Evolutionary conservation across 805 yeast species (phyloP), one percentile per base, ranked within the genome.

Genomic region (Metschnikowia arizonensis): DNA sequence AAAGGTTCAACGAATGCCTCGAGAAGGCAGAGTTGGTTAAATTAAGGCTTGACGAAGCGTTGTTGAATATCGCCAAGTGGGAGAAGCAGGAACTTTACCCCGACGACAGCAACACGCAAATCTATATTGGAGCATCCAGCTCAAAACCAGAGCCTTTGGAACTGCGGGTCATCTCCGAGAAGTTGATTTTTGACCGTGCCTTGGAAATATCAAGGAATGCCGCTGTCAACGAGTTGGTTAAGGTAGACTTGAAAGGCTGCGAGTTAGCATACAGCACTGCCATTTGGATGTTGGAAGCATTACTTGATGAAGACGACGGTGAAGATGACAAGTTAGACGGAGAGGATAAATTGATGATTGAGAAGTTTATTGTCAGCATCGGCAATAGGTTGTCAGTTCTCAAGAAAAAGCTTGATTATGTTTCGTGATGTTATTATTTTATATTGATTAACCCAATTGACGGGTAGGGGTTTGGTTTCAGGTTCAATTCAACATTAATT

Each of bases 221-320:
- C 1, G 98, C 98, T 0, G 83, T 85, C 45, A 82, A 84, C 60
- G 99, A 91, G 65, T 72, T 89, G 56, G 78, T 76, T 33, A 86
- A 86, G 36, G 84, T 80, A 45, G 89, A 84, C 58, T 62, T 86
- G 41, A 69, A 72, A 15, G 85, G 85, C 5, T 90, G 97, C 65
- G 97, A 90, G 64, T 66, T 86, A 47, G 85, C 91, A 7, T 91
- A 91, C 62, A 87, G 95, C 3, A 88, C 96, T 0, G 83, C 97
- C 0, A 79, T 91, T 42, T 91, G 97, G 97, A 88, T 91, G 97
- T 70, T 91, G 58, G 95, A 88, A 60, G 88, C 96, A 1, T 69
- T 91, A 23, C 64, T 89, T 44, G 91, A 85, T 48, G 72, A 66
- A 14, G 49, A 50, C 14, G 40, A 44, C 17, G 44, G 61, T 21